phyloP scores from a whole-genome alignment of 192 early-diverging fungal genomes.

The Entomortierella beljakovae region DNA sequence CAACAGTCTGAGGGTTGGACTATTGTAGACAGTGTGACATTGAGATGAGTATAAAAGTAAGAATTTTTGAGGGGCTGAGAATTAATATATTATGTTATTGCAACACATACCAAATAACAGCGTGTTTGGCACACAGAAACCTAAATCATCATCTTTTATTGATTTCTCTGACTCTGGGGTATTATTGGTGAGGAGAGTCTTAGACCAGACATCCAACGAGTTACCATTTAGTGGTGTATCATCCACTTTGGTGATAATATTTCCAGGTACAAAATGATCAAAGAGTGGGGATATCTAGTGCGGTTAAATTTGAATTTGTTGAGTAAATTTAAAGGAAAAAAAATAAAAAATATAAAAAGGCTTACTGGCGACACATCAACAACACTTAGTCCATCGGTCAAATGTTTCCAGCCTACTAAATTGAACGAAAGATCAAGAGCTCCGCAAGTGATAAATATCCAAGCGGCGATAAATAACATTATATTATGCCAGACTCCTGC shows the following conservation, averaged over 20 bases:
- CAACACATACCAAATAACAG: conserved; percentile 29
- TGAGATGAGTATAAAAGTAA: background rate
- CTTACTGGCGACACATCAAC: conserved; percentile 63
- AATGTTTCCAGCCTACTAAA: conserved; percentile 62
- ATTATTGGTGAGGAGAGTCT: conserved; percentile 8
- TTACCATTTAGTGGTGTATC: conserved; percentile 47
- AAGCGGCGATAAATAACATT: conserved; percentile 59
- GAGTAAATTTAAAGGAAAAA: background rate
- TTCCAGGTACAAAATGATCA: conserved; percentile 56
- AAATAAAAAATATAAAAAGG: background rate
- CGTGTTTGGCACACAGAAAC: conserved; percentile 49
- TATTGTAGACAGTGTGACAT: background rate
- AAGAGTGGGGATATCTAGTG: conserved; percentile 60
- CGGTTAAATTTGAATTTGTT: background rate
- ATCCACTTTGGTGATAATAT: conserved; percentile 59
- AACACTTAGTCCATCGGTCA: conserved; percentile 67
- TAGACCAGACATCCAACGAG: conserved; percentile 46
- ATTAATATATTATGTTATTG: background rate
- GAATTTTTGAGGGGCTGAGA: background rate
- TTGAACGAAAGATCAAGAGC: conserved; percentile 54
- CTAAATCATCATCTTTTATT: conserved; percentile 13
- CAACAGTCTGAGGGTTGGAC: conserved; percentile 64
- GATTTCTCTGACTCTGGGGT: background rate
- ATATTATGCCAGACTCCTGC: conserved; percentile 84
- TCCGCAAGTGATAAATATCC: conserved; percentile 56